Evolutionary conservation across 208 protist genomes (phyloP), one percentile per base, ranked within the genome.

Genomic region (Acanthamoeba rhysodes): DNA sequence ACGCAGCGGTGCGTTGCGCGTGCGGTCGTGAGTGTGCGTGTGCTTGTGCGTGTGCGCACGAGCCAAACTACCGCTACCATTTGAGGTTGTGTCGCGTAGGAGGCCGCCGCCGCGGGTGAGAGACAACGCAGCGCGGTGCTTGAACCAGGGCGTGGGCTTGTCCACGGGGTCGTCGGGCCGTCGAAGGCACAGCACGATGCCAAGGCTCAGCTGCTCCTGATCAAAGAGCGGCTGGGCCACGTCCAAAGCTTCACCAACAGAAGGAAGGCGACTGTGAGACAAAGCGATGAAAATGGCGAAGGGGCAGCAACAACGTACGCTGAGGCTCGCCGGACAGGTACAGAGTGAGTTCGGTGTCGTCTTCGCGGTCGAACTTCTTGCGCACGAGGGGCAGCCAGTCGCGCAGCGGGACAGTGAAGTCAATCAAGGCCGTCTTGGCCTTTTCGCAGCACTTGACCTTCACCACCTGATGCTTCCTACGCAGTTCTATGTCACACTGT

Each of bases 331-430:
- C 84, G 7, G 84, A 90, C 27, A 90, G 50, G 53, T 68, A 90
- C 4, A 90, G 84, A 24, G n/a, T 50, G 24, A 90, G 50, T 50
- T 90, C 84, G 29, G 50, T 90, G 50, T 90, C 55, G 34, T 70
- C 55, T 9, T 90, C 84, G 0, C 50, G 59, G 24, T 90, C 59
- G 7, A 72, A 90, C 59, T 90, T 90, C 59, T 90, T 90, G 29
- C 84, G 55, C 55, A 90, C 84, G 45, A 90, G 50, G 53, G 84
- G 84, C 53, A 90, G 20, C 84, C 84, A 90, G n/a, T 90, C 84
- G 32, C 84, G 50, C 84, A 90, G 41, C 18, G 84, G 84, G 7
- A 24, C 84, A 0, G 55, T 68, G 24, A 72, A 90, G 59, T 90
- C 84, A 41, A 90, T 6, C 53, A 90, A 27, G n/a, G 70, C 59